Conservation (phyloP, 164 flowering plant genomes). For the Malania oleifera region DNA sequence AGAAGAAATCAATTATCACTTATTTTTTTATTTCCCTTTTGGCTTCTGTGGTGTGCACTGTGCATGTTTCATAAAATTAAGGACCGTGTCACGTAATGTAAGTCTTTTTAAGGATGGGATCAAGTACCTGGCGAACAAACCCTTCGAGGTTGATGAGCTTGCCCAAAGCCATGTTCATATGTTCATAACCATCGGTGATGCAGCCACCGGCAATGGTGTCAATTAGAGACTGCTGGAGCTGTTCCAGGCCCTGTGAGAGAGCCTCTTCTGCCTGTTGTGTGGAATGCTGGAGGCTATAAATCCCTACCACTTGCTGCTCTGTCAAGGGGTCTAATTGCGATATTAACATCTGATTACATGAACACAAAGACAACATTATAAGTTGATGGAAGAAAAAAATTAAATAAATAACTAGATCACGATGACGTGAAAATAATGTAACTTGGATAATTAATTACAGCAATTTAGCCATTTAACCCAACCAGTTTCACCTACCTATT, state of each 20-base stretch:
- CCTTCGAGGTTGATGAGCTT: constrained; percentile 91
- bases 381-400: neutral
- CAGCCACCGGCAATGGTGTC: constrained; percentile 68
- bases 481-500: no score
- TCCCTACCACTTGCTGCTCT: constrained; percentile 86
- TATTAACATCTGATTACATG: constrained; percentile 50
- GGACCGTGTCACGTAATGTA: no score
- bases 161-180: constrained; percentile 83
- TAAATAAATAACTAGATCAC: no score
- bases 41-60: no score
- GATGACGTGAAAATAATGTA: neutral
- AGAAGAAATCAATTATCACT: no score
- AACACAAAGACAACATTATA: neutral
- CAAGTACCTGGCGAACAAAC: constrained; percentile 85
- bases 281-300: constrained; percentile 78
- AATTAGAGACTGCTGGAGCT: constrained; percentile 78
- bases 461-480: no score
- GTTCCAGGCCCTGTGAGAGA: constrained; percentile 84
- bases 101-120: neutral
- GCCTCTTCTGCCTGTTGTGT: constrained; percentile 97
- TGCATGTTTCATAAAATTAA: no score
- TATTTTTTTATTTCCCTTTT: no score
- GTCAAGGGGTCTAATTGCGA: constrained; percentile 83
- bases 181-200: constrained; percentile 65
- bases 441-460: neutral